Base-by-base conservation (phyloP, 306 rosid species). In the Corylus americana region DNA sequence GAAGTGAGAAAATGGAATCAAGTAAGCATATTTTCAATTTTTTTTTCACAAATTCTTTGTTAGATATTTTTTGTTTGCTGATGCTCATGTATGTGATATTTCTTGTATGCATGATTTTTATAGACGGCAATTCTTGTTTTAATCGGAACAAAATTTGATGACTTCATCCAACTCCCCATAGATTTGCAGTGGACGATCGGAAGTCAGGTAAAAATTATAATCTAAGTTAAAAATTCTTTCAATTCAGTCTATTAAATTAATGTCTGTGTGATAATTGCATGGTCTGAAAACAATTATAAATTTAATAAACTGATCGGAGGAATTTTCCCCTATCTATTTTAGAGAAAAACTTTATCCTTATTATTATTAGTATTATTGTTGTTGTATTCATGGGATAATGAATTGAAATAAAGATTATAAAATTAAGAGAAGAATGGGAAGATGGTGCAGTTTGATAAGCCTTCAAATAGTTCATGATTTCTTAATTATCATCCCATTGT, bases 101-200 rank as follows among this genome's bases (percentile, higher is more conserved):
- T 31, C 14, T 64, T 25, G 58, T 71, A 35, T 71, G 44, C 14
- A 47, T 67, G 20, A 49, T 78, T 85, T 80, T 84, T 79, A 31
- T 49, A 95, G 99, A 87, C 93, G 1, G 98, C 97, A 83, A 90
- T 95, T 81, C 99, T 98, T 64, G 88, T 95, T 51, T 84, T 95
- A 81, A 83, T 95, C 70, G 98, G 98, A 80, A 91, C 98, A 66
- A 95, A 95, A 82, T 95, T 92, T 77, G 99, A 95, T 54, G 99
- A 95, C 68, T 95, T 95, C 87, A 93, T 95, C 87, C 99, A 93
- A 69, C 99, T 95, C 49, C 99, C 99, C 5, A 83, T 95, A 67
- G 99, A 95, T 86, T 68, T 95, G 92, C 99, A 95, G 59, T 92
- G 99, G 99, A 87, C 97, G 58, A 91, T 95, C 25, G 99, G 97